A percentile compares a stretch with the other conserved stretches of the same genome.
Evolutionary conservation across 768 basidiomycete species (phyloP).

Genomic region (Neoboletus magnificus): DNA sequence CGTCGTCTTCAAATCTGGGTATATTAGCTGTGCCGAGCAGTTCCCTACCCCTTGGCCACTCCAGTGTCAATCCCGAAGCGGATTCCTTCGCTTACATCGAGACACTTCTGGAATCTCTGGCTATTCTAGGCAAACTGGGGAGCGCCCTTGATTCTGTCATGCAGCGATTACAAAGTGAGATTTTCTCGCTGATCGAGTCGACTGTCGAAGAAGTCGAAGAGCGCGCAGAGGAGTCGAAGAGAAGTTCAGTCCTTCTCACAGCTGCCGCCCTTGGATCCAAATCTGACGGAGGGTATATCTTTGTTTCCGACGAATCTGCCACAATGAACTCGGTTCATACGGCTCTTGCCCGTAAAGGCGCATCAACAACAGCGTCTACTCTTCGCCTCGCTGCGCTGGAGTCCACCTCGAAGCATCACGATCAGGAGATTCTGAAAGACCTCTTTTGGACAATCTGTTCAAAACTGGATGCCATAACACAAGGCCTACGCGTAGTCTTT

Average conservation of each 20-base stretch:
- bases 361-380: conserved; percentile 44
- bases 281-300: conserved; percentile 54
- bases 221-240: conserved; percentile 73
- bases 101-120: conserved; percentile 86
- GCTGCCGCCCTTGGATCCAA: conserved; percentile 38
- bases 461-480: conserved; percentile 89
- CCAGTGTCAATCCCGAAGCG: conserved; percentile 70
- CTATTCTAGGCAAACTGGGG: conserved; percentile 85
- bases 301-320: conserved; percentile 30
- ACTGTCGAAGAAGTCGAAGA: conserved; percentile 93
- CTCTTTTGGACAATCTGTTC: conserved; percentile 98
- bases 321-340: conserved; percentile 22
- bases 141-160: conserved; percentile 77
- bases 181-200: conserved; percentile 78
- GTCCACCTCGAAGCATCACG: conserved; percentile 62
- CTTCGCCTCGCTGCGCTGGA: conserved; percentile 74
- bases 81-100: conserved; percentile 95
- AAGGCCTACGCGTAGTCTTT: conserved; percentile 84
- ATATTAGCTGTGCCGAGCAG: conserved; percentile 16
- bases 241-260: conserved; percentile 39
- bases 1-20: conserved; percentile 26
- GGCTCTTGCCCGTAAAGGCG: conserved; percentile 19
- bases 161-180: conserved; percentile 80
- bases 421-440: conserved; percentile 85
- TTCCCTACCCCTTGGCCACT: conserved; percentile 21